Conservation (phyloP, 352 stramenopile species). For the Pythium coloratum region DNA sequence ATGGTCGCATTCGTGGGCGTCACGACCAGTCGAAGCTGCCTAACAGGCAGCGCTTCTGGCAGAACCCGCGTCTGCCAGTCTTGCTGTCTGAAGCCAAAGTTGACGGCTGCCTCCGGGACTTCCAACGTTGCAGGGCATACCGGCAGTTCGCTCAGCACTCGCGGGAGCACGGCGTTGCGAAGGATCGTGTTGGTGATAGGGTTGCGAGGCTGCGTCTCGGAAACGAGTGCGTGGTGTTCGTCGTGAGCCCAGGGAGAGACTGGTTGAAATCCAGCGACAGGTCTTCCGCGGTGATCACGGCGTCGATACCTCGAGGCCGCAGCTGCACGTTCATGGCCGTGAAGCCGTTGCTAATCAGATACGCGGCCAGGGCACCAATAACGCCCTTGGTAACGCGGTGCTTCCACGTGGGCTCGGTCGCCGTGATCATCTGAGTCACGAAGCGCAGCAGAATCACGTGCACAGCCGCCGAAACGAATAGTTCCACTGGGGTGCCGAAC, state of each 20-base stretch:
- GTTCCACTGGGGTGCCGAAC: not conserved
- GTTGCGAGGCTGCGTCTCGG: slow-evolving; percentile 8
- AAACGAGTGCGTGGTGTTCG: not conserved
- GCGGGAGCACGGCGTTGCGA: slow-evolving; percentile 1
- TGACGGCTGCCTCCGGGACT: not conserved
- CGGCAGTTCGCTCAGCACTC: not conserved
- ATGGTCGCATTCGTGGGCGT: not conserved
- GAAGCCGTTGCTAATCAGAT: slow-evolving; percentile 3
- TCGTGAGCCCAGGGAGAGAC: not conserved
- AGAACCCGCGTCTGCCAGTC: slow-evolving; percentile 12
- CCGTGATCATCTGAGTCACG: not conserved
- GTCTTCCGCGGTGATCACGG: not conserved
- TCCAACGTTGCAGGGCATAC: not conserved
- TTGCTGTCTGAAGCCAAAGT: slow-evolving; percentile 6
- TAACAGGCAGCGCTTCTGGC: not conserved
- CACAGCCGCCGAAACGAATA: not conserved
- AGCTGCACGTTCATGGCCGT: not conserved
- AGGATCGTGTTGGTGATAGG: slow-evolving; percentile 12
- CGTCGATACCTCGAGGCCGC: not conserved
- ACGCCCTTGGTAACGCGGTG: not conserved
- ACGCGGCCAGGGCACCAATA: not conserved
- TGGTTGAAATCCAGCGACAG: not conserved
- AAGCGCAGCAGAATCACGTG: not conserved
- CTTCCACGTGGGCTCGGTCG: not conserved
- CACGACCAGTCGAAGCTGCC: not conserved